A percentile compares a stretch with the other conserved stretches of the same genome.
phyloP scores from a whole-genome alignment of 1,284 basidiomycete genomes.

The Fomitopsis betulina region DNA sequence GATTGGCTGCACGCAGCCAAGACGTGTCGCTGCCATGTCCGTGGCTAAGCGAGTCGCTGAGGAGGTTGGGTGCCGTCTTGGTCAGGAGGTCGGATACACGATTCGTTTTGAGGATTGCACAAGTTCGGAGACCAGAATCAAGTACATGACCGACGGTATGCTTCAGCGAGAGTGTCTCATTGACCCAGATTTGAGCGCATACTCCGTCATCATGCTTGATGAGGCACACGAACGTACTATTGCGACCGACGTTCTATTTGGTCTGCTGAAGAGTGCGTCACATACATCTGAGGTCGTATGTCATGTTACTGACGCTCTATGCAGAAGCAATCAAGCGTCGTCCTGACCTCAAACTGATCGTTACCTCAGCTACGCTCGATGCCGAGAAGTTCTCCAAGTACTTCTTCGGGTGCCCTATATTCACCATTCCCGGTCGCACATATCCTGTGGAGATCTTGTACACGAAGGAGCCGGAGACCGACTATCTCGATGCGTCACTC shows the following conservation, averaged over 20 bases:
- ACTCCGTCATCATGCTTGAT: slow-evolving; percentile 97
- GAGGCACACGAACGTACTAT: slow-evolving; percentile 99
- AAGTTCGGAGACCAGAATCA: slow-evolving; percentile 96
- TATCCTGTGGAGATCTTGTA: slow-evolving; percentile 97
- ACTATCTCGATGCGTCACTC: slow-evolving; percentile 96
- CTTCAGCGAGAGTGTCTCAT: slow-evolving; percentile 94
- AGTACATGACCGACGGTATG: slow-evolving; percentile 99
- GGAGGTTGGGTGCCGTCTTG: slow-evolving; percentile 94
- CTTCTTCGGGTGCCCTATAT: slow-evolving; percentile 98
- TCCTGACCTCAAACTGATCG: slow-evolving; percentile 95
- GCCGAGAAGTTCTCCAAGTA: slow-evolving; percentile 99
- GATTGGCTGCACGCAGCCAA: slow-evolving; percentile 96
- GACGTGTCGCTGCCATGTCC: slow-evolving; percentile 99
- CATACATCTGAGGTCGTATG: neutral
- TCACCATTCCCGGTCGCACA: slow-evolving; percentile 99
- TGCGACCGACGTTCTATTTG: slow-evolving; percentile 96
- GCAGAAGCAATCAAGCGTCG: slow-evolving; percentile 90
- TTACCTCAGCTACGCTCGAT: slow-evolving; percentile 98
- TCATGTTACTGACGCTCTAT: no score
- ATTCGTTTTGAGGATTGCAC: slow-evolving; percentile 99
- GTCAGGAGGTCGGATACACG: slow-evolving; percentile 96
- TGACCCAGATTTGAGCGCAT: slow-evolving; percentile 89
- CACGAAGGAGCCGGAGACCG: slow-evolving; percentile 96
- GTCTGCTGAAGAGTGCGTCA: slow-evolving; percentile 87
- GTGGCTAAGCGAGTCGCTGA: slow-evolving; percentile 98